These are phyloP conservation scores for Orbilia quercus DNA, from an alignment of 2,329 filamentous ascomycete genomes.

Conservation along the genomic window DNA sequence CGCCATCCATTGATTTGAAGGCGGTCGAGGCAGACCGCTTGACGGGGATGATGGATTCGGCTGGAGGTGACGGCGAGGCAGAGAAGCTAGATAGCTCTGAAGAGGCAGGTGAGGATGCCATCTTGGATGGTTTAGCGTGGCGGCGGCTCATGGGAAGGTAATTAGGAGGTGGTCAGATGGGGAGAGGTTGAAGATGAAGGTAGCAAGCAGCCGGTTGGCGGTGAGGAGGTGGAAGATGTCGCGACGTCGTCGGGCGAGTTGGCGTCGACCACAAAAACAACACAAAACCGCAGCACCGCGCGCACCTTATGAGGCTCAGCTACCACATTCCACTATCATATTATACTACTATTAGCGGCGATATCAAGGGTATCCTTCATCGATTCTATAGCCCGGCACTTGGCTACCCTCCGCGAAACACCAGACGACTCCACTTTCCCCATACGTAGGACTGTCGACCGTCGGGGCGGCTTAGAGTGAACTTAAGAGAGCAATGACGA, in stretches of 20 bases:
- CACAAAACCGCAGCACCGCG: slow-evolving; percentile 4
- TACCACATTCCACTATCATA: no score
- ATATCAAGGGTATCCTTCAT: no score
- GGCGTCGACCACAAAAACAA: slow-evolving; percentile 41
- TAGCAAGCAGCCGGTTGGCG: background rate
- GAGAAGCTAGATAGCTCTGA: slow-evolving; percentile 62
- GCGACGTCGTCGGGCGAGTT: background rate
- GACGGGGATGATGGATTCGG: slow-evolving; percentile 53
- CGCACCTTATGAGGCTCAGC: no score
- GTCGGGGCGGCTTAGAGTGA: background rate
- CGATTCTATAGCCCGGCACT: no score
- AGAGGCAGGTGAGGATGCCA: slow-evolving; percentile 65
- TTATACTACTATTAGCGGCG: no score
- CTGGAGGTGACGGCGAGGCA: slow-evolving; percentile 49
- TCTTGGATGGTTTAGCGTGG: slow-evolving; percentile 50
- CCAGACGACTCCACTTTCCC: no score
- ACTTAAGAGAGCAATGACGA: slow-evolving; percentile 26
- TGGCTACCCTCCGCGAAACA: no score
- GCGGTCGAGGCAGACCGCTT: slow-evolving; percentile 58
- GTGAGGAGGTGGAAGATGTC: background rate
- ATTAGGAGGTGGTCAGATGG: slow-evolving; percentile 33
- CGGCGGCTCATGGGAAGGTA: slow-evolving; percentile 55
- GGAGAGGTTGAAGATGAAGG: slow-evolving; percentile 14
- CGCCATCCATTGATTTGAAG: slow-evolving; percentile 65
- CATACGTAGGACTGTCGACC: no score